Percentiles rank a stretch among this genome's conserved stretches.
These are phyloP conservation scores for Hypholoma fasciculare DNA, from an alignment of 768 basidiomycete species.

Conservation along the genomic window DNA sequence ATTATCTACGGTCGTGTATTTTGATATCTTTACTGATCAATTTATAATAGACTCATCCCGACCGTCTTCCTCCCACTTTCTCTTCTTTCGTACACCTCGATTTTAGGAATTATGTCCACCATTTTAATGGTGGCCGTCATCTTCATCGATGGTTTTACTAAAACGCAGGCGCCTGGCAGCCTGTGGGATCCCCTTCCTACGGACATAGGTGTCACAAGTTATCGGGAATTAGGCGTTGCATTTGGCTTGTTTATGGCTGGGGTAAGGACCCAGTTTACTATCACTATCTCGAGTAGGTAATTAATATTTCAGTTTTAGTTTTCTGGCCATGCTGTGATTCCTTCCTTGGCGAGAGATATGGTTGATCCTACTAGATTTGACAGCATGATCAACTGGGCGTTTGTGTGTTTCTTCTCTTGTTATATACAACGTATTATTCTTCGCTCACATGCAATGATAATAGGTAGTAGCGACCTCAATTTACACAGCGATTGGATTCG, in stretches of 20 bases:
- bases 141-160: constrained; percentile 79
- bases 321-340: constrained; percentile 90
- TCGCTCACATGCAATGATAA: background rate
- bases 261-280: constrained; percentile 39
- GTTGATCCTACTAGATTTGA: constrained; percentile 76
- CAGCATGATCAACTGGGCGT: constrained; percentile 83
- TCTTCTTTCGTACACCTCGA: constrained; percentile 84
- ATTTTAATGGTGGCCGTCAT: constrained; percentile 75
- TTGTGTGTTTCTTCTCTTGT: constrained; percentile 48
- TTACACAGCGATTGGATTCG: constrained; percentile 68
- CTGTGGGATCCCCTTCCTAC: constrained; percentile 78
- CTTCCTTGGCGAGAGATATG: constrained; percentile 91
- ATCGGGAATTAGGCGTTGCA: constrained; percentile 67
- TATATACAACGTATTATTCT: background rate
- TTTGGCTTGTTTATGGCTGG: constrained; percentile 94
- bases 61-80: constrained; percentile 85
- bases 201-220: constrained; percentile 49
- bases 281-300: background rate
- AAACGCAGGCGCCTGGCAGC: constrained; percentile 74
- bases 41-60: constrained; percentile 65
- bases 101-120: constrained; percentile 82
- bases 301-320: constrained; percentile 46
- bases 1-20: constrained; percentile 18
- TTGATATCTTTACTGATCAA: background rate
- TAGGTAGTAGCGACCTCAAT: constrained; percentile 64